phyloP scores from a whole-genome alignment of 1,284 basidiomycete species.

The Volvariella volvacea region DNA sequence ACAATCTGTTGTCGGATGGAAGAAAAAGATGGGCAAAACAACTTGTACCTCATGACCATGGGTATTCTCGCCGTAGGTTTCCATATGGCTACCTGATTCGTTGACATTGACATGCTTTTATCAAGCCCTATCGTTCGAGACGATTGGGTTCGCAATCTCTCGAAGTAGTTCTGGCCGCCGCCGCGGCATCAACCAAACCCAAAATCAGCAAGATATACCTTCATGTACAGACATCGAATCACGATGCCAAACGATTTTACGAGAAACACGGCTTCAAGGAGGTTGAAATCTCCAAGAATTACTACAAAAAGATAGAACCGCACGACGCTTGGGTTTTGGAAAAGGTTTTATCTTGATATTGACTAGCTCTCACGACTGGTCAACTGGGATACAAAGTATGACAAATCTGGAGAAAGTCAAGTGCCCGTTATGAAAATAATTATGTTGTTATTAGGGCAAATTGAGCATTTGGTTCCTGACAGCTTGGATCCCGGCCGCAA shows the following conservation, averaged over 20 bases:
- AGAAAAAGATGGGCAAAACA: conserved; percentile 45
- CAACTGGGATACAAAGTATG: too few relatives aligned
- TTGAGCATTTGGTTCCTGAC: too few relatives aligned
- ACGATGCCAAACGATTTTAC: conserved; percentile 68
- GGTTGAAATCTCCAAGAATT: conserved; percentile 54
- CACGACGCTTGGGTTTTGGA: conserved; percentile 78
- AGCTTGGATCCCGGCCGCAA: too few relatives aligned
- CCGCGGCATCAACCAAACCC: conserved; percentile 46
- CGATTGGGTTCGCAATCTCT: conserved; percentile 65
- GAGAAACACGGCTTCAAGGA: conserved; percentile 71
- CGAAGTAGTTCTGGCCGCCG: conserved; percentile 56
- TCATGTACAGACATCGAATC: conserved; percentile 74
- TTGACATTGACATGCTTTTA: conserved; percentile 11
- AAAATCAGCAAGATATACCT: conserved; percentile 66
- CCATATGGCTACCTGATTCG: conserved; percentile 11
- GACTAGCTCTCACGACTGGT: too few relatives aligned
- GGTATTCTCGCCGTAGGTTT: conserved; percentile 69
- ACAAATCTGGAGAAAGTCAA: too few relatives aligned
- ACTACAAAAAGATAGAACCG: conserved; percentile 79
- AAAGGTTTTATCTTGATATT: conserved; percentile 31
- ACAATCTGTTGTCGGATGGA: conserved; percentile 78
- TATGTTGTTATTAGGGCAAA: too few relatives aligned
- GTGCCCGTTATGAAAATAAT: too few relatives aligned
- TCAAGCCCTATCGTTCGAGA: conserved; percentile 71
- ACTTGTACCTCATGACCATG: conserved; percentile 80